phyloP scores from a whole-genome alignment of 306 rosid genomes.

The Prunus padus region DNA sequence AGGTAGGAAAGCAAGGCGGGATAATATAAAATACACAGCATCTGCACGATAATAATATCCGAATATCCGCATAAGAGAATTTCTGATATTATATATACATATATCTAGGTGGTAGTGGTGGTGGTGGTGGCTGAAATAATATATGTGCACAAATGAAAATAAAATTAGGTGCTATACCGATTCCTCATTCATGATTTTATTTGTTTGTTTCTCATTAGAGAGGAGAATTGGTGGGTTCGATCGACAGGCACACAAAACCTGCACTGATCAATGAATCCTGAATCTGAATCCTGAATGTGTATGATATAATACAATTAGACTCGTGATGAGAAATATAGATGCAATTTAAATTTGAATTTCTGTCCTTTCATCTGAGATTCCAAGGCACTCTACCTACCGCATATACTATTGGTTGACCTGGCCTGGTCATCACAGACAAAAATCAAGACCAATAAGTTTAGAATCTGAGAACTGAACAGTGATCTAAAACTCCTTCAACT shows the following conservation, averaged over 20 bases:
- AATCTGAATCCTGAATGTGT: background rate
- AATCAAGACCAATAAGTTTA: background rate
- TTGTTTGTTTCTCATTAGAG: too few species aligned
- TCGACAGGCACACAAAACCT: background rate
- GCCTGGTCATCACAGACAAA: slow-evolving; percentile 1
- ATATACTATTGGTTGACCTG: background rate
- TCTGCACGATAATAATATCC: too few species aligned
- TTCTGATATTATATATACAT: too few species aligned
- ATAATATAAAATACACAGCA: too few species aligned
- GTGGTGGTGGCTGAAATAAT: background rate
- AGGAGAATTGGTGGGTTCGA: background rate
- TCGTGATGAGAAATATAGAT: slow-evolving; percentile 3
- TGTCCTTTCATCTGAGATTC: slow-evolving; percentile 14
- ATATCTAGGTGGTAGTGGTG: too few species aligned
- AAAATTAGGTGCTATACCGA: too few species aligned
- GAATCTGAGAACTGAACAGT: background rate
- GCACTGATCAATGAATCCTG: background rate
- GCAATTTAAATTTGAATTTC: background rate
- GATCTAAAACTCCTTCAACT: background rate
- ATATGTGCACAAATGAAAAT: background rate
- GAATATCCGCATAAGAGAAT: too few species aligned
- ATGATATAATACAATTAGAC: too few species aligned
- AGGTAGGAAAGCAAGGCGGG: too few species aligned
- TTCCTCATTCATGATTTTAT: background rate
- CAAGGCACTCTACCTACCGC: background rate